A percentile compares a stretch with the other conserved stretches of the same genome.
These are phyloP conservation scores for Alternaria atra DNA, from an alignment of 2,329 filamentous ascomycete genomes.

Conservation along the genomic window DNA sequence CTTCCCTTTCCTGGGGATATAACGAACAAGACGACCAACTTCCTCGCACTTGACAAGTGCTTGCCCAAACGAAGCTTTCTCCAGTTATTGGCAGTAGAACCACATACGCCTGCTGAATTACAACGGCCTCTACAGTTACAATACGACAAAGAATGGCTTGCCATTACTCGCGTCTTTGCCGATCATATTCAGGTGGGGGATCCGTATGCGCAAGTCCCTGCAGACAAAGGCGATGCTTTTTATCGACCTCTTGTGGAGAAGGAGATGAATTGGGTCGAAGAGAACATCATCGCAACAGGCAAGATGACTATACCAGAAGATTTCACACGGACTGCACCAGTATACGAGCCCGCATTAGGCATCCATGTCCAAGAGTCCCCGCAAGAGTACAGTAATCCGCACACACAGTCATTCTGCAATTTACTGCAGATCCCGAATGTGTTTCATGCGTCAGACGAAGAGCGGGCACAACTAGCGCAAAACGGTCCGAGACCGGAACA, in stretches of 20 bases:
- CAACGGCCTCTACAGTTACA: constrained; percentile 67
- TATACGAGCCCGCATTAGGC: constrained; percentile 67
- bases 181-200: constrained; percentile 66
- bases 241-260: constrained; percentile 74
- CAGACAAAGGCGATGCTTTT: constrained; percentile 71
- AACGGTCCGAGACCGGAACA: constrained; percentile 41
- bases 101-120: constrained; percentile 35
- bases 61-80: constrained; percentile 81
- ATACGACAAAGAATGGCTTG: constrained; percentile 95
- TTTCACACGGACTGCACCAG: constrained; percentile 78
- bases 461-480: constrained; percentile 56
- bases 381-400: constrained; percentile 83
- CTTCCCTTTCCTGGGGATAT: constrained; percentile 74
- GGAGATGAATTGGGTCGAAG: constrained; percentile 81
- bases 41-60: constrained; percentile 93
- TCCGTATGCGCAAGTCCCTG: constrained; percentile 61
- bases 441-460: constrained; percentile 76
- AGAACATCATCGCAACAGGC: constrained; percentile 71
- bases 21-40: constrained; percentile 79
- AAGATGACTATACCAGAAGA: constrained; percentile 78
- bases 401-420: constrained; percentile 83
- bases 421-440: constrained; percentile 79
- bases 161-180: constrained; percentile 86
- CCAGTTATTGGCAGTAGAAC: constrained; percentile 71
- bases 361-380: constrained; percentile 71